Conservation (phyloP, 2,329 filamentous ascomycete species). For the Fusarium sp. region DNA sequence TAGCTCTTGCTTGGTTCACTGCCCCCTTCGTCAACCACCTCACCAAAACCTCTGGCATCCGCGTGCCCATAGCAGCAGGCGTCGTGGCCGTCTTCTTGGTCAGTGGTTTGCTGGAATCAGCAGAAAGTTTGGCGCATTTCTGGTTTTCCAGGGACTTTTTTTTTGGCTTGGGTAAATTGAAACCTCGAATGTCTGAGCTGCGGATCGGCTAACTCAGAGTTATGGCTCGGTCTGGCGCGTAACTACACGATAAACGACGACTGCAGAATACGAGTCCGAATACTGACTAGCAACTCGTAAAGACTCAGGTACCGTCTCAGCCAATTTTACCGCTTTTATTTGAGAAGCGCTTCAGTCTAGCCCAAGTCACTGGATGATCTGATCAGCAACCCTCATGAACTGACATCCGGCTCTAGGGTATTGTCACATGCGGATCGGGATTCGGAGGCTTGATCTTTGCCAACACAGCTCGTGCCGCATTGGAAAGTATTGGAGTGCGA, state of each 20-base stretch:
- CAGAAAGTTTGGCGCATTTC: background rate
- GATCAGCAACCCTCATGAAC: background rate
- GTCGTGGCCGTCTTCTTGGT: background rate
- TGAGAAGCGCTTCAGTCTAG: background rate
- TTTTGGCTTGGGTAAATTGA: background rate
- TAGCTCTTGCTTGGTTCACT: background rate
- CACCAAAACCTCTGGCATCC: background rate
- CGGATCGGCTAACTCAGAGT: background rate
- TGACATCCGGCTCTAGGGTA: background rate
- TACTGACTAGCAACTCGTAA: background rate
- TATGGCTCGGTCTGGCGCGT: background rate
- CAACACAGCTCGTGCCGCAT: background rate
- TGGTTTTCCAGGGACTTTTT: background rate
- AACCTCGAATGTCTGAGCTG: background rate
- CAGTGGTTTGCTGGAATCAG: background rate
- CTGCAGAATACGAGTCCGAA: background rate
- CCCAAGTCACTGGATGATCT: background rate
- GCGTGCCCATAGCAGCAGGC: background rate
- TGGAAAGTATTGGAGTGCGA: background rate
- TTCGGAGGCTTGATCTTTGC: background rate
- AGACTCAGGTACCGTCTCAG: background rate
- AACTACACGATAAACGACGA: background rate
- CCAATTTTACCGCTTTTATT: background rate
- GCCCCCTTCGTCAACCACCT: background rate
- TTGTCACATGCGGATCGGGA: background rate